Base-by-base conservation (phyloP, 192 early-diverging fungal genomes). In the Coemansia sp. region DNA sequence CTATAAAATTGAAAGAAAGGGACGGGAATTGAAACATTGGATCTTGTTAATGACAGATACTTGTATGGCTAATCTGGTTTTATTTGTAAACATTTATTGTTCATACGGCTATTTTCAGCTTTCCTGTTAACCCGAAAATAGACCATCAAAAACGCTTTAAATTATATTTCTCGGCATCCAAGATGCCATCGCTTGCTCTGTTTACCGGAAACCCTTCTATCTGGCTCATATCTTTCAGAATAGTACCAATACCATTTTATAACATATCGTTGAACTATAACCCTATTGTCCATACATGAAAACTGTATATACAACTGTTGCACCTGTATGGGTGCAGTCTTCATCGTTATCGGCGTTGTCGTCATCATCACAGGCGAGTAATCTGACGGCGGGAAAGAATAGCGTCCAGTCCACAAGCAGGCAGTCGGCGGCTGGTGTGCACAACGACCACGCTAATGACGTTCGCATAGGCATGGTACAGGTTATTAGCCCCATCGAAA, bases 71-170 rank as follows among this genome's bases (percentile, higher is more conserved):
- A 36, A 11, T 11, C 34, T 5, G 34, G 13, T 11, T 47, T 23
- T 11, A 11, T 48, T 22, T 48, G 25, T 25, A 6, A 25, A 25
- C 23, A 48, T 44, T n/a, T n/a, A n/a, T n/a, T n/a, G n/a, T n/a
- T n/a, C n/a, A 44, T 44, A 44, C 42, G n/a, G 45, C 45, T 48
- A 48, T 48, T 48, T 48, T 48, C 45, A 25, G 45, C 20, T 25
- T 23, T 20, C 23, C 9, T 2, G 10, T 22, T 0, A 6, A 15
- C 25, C 23, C 15, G 45, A 8, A 25, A 48, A 22, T 48, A 25
- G 45, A 20, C 1, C 20, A 13, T 15, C 10, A 48, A 9, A 25
- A 23, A 10, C 10, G 22, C 2, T 48, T 22, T 8, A 22, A 48
- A 48, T 23, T 25, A 22, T 2, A 10, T 10, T 48, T 44, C 8